Evolutionary conservation across 495 filamentous ascomycete species (phyloP), one percentile per base, ranked within the genome.

Genomic region (Umbilicaria muhlenbergii): DNA sequence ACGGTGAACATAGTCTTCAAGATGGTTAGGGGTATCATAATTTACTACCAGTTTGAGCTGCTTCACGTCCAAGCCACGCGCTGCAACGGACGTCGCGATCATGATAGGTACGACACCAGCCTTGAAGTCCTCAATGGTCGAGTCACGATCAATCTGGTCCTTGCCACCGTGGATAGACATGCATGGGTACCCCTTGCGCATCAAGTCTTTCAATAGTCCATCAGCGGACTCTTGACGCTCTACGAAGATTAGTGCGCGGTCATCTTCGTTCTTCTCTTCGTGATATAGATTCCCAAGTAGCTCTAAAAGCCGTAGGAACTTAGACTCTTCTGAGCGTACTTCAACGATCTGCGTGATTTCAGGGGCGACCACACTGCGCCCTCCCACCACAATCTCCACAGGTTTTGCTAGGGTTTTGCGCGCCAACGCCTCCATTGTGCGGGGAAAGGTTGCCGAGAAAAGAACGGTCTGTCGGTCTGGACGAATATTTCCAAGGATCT

Each of bases 1-100:
- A 51, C 92, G 83, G 58, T 99, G 92, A 10, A 99, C 89, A 54
- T 99, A 99, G 56, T 99, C 92, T 62, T 99, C 92, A 31, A 93
- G 66, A 62, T 99, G 92, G 56, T 93, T 94, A 3, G 92, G 92
- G 3, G 83, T 81, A 58, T 99, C 92, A 56, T 87, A 99, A 52
- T 99, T 99, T 55, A 99, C 78, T 16, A 99, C 92, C 14, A 96
- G 67, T 59, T 93, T 94, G 19, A 99, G 67, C 59, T 96, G 86
- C 60, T 95, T 94, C 34, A 99, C 89, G 57, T 99, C 92, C 19
- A 99, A 63, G 13, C 92, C 92, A 53, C 92, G 81, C 34, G 92
- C 92, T 4, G 92, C 92, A 46, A 99, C 87, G 3, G 89, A 95
- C 0, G 92, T 99, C 16, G 92, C 92, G 55, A 94, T 79, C 57